Conservation (phyloP, 176 grass and related monocot species). For the Triticum urartu region DNA sequence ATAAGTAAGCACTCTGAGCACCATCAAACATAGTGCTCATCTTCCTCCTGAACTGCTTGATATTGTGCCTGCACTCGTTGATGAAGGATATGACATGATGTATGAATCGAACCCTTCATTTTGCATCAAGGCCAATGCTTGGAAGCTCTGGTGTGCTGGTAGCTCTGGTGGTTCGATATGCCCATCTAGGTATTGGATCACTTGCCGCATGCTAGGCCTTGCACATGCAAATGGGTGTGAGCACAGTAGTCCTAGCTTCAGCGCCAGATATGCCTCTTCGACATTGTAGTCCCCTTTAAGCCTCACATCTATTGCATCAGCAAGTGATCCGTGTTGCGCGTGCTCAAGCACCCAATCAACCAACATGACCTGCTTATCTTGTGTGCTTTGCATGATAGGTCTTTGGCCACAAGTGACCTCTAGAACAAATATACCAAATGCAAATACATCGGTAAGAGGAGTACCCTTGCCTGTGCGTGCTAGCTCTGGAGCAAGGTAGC, state of each 20-base stretch:
- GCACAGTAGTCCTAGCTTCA: slow-evolving; percentile 12
- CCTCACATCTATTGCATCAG: not conserved
- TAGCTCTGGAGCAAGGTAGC: slow-evolving; percentile 29
- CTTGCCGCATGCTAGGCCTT: slow-evolving; percentile 29
- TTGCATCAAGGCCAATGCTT: slow-evolving; percentile 14
- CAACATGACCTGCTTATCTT: slow-evolving; percentile 11
- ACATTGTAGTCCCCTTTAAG: not conserved
- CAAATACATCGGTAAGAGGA: not conserved
- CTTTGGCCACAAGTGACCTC: slow-evolving; percentile 14
- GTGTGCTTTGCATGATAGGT: not conserved
- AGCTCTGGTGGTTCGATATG: not conserved
- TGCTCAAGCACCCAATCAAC: slow-evolving; percentile 16
- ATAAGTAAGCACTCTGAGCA: not conserved
- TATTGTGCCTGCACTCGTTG: not conserved
- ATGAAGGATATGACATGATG: slow-evolving; percentile 8
- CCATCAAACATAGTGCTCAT: not conserved
- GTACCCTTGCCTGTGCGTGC: not conserved
- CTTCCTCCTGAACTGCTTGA: not conserved
- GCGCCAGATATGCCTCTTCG: not conserved
- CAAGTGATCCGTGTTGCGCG: not conserved
- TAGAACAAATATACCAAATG: slow-evolving; percentile 11
- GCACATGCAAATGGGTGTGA: slow-evolving; percentile 14
- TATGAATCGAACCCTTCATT: slow-evolving; percentile 11
- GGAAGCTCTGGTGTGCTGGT: not conserved
- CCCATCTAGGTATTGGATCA: slow-evolving; percentile 12